These are phyloP conservation scores for Globisporangium parvum DNA, from an alignment of 352 stramenopile genomes.

Conservation along the genomic window DNA sequence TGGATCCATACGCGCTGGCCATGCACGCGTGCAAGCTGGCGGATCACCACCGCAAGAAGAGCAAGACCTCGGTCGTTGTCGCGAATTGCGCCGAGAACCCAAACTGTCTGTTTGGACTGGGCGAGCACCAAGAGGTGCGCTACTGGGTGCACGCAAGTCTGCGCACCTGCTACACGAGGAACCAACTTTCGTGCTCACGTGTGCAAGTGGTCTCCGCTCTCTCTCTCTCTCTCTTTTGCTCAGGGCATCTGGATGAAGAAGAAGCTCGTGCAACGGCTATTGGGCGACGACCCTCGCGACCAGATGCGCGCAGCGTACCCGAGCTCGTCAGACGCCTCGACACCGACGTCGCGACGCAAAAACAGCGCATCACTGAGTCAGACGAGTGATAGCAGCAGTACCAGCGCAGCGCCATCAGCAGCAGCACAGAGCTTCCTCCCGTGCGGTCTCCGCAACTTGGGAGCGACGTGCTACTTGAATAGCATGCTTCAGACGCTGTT, in stretches of 20 bases:
- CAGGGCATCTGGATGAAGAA: constrained; percentile 68
- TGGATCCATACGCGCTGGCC: constrained; percentile 52
- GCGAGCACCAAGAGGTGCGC: constrained; percentile 57
- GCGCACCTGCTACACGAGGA: not conserved
- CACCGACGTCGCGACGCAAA: constrained; percentile 3
- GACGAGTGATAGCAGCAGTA: not conserved
- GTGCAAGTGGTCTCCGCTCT: not conserved
- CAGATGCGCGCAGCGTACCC: constrained; percentile 27
- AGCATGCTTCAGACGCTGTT: constrained; percentile 86
- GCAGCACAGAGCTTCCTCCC: constrained; percentile 16
- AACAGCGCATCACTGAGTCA: constrained; percentile 5
- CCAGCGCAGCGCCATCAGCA: not conserved
- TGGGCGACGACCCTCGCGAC: constrained; percentile 67
- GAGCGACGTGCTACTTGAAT: constrained; percentile 87
- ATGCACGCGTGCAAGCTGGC: constrained; percentile 36
- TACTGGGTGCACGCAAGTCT: not conserved
- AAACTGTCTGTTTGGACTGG: constrained; percentile 83
- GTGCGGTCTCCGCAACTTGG: constrained; percentile 76
- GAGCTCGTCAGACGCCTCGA: not conserved
- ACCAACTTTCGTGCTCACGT: not conserved
- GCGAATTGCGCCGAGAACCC: constrained; percentile 80
- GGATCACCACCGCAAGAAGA: constrained; percentile 60
- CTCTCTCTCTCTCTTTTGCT: not conserved
- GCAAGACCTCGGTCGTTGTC: constrained; percentile 20
- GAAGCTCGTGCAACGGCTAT: constrained; percentile 41